A percentile compares a stretch with the other conserved stretches of the same genome.
Evolutionary conservation across 164 flowering plant genomes (phyloP).

Genomic region (Piper betle): DNA sequence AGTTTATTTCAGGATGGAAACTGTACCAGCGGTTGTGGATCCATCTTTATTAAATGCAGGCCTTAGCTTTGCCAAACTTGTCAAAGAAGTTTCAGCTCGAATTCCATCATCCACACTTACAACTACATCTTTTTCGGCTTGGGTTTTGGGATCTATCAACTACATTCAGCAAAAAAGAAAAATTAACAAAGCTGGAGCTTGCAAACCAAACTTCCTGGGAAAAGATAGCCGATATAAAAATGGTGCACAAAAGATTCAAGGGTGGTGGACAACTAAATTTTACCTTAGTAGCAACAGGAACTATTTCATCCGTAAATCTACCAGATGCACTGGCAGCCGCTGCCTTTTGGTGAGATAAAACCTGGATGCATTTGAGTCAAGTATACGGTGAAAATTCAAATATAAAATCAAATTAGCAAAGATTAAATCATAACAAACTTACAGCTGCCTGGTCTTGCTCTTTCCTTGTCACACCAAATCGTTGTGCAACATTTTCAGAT

Average conservation of each 20-base stretch:
- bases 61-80: slow-evolving; percentile 64
- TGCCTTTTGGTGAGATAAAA: slow-evolving; percentile 81
- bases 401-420: not conserved
- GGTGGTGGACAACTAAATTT: not conserved
- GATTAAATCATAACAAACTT: slow-evolving; percentile 18
- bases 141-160: slow-evolving; percentile 93
- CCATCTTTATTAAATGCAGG: slow-evolving; percentile 87
- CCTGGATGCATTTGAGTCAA: slow-evolving; percentile 23
- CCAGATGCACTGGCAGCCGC: slow-evolving; percentile 96
- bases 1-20: not conserved
- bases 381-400: not conserved
- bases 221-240: not conserved
- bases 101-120: slow-evolving; percentile 91
- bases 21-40: slow-evolving; percentile 87
- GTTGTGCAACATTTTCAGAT: slow-evolving; percentile 93
- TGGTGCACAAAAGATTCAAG: not conserved
- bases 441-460: slow-evolving; percentile 99
- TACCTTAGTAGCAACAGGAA: slow-evolving; percentile 89
- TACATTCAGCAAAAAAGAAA: slow-evolving; percentile 10
- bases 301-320: slow-evolving; percentile 83
- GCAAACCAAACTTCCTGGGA: not conserved
- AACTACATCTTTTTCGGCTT: slow-evolving; percentile 62
- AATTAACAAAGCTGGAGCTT: not conserved
- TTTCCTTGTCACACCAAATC: slow-evolving; percentile 78
- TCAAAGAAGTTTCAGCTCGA: slow-evolving; percentile 47